Evolutionary conservation across 2,329 filamentous ascomycete genomes (phyloP).

Genomic region (Talaromyces sp.): DNA sequence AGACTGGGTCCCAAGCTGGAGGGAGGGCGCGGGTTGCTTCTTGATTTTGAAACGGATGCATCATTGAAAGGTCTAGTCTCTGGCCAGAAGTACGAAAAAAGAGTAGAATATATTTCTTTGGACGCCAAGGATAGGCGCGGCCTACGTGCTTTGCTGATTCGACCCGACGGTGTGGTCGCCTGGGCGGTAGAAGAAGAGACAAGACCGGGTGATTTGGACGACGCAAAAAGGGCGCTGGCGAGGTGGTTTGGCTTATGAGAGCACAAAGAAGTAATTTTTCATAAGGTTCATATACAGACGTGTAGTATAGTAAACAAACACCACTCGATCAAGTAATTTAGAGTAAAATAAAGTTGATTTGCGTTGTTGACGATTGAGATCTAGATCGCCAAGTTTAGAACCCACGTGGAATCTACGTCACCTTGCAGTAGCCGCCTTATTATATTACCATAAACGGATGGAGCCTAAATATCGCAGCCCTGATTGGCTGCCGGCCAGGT

Average conservation of each 20-base stretch:
- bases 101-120: slow-evolving; percentile 1
- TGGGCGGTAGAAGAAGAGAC: slow-evolving; percentile 16
- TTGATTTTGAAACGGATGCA: background rate
- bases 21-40: slow-evolving; percentile 19
- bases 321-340: background rate
- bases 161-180: slow-evolving; percentile 27
- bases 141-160: slow-evolving; percentile 21
- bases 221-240: background rate
- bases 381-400: background rate
- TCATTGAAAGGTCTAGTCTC: background rate
- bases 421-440: too few species aligned
- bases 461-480: too few species aligned
- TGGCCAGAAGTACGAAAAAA: background rate
- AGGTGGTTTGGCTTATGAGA: background rate
- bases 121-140: slow-evolving; percentile 11
- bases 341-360: background rate
- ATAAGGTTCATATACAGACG: background rate
- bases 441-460: too few species aligned
- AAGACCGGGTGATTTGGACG: background rate
- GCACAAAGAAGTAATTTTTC: background rate
- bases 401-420: background rate
- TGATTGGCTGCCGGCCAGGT: background rate
- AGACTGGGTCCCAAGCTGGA: slow-evolving; percentile 26
- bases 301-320: too few species aligned
- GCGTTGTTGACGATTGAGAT: too few species aligned